A percentile compares a stretch with the other conserved stretches of the same genome.
Conservation (phyloP, 768 basidiomycete genomes). For the Boletus pseudo-olivaceus region DNA sequence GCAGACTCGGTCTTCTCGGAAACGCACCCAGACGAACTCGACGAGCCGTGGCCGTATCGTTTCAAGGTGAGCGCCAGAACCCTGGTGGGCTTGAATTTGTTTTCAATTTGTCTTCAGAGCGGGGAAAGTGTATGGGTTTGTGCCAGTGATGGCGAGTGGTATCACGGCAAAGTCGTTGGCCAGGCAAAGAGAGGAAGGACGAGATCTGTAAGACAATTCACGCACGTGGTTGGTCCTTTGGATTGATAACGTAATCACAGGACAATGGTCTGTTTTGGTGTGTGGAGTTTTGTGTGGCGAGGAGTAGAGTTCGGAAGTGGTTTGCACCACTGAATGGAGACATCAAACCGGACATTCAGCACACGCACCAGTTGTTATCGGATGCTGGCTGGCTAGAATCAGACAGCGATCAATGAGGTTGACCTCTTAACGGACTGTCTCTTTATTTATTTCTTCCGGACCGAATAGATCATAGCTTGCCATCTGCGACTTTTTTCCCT, state of each 20-base stretch:
- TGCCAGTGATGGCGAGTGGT: constrained; percentile 50
- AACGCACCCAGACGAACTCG: constrained; percentile 38
- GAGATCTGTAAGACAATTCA: constrained; percentile 38
- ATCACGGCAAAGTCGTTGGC: constrained; percentile 45
- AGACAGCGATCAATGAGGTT: constrained; percentile 1
- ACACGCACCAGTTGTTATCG: constrained; percentile 45
- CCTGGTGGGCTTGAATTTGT: not conserved
- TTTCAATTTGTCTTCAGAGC: constrained; percentile 27
- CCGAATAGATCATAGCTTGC: not conserved
- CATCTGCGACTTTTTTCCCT: not conserved
- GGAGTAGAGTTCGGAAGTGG: constrained; percentile 48
- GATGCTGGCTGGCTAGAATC: constrained; percentile 45
- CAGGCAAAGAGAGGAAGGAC: constrained; percentile 43
- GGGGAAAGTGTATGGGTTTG: constrained; percentile 53
- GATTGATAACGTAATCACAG: constrained; percentile 27
- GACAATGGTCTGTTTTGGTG: constrained; percentile 52
- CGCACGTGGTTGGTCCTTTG: not conserved
- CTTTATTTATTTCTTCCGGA: not conserved
- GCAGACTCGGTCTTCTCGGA: constrained; percentile 16
- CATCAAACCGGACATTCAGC: constrained; percentile 54
- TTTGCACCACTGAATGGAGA: constrained; percentile 65
- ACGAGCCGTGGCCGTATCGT: constrained; percentile 50
- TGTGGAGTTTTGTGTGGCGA: constrained; percentile 40
- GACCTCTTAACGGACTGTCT: not conserved
- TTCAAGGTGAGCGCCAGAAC: constrained; percentile 36